Percentiles rank a stretch among this genome's conserved stretches.
phyloP scores from a whole-genome alignment of 306 rosid species.

The Cucurbita pepo region DNA sequence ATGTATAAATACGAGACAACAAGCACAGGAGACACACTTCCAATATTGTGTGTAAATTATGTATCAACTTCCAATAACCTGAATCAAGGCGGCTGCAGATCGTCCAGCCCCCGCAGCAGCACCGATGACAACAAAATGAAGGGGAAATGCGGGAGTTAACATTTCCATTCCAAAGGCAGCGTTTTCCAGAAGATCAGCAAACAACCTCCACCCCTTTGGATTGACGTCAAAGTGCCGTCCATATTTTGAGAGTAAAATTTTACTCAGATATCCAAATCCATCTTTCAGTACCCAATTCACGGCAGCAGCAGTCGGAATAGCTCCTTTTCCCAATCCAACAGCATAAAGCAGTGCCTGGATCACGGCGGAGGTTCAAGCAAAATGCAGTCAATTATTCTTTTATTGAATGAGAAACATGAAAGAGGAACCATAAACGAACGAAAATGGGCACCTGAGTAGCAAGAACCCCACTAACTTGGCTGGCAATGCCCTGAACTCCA shows the following conservation, averaged over 20 bases:
- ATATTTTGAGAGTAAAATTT: constrained; percentile 67
- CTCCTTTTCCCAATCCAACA: constrained; percentile 87
- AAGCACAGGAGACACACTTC: not conserved
- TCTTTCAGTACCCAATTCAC: constrained; percentile 94
- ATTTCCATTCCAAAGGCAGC: constrained; percentile 91
- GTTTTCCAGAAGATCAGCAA: constrained; percentile 80
- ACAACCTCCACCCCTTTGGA: constrained; percentile 93
- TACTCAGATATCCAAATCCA: constrained; percentile 86
- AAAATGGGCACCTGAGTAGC: constrained; percentile 48
- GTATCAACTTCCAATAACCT: constrained; percentile 12
- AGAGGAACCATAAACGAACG: not conserved
- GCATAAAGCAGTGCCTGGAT: constrained; percentile 64
- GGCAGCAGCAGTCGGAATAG: constrained; percentile 85
- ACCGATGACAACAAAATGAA: constrained; percentile 53
- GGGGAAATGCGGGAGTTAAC: constrained; percentile 75
- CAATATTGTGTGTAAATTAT: not conserved
- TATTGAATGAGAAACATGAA: not conserved
- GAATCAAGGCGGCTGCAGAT: constrained; percentile 18
- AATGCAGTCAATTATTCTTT: not conserved
- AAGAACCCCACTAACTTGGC: constrained; percentile 75
- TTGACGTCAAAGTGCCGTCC: constrained; percentile 90
- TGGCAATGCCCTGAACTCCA: constrained; percentile 84
- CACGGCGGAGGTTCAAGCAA: not conserved
- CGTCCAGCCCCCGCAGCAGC: constrained; percentile 15
- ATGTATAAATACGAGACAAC: not conserved